Evolutionary conservation across 257 asterid genomes (phyloP), one percentile per base, ranked within the genome.

Genomic region (Nyctanthes arbortristis): DNA sequence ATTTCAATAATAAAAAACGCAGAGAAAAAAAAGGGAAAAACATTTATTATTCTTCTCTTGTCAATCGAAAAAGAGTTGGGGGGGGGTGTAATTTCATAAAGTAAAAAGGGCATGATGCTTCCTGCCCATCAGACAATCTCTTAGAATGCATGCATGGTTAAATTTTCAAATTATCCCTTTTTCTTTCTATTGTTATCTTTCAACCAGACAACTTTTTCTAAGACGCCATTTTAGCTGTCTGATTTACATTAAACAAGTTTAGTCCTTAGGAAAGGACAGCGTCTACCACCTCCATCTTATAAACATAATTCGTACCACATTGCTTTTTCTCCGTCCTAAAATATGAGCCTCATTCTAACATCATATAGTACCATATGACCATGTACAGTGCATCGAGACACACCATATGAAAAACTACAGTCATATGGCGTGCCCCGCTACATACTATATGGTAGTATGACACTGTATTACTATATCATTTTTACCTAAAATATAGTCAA

Each of bases 61-160:
- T 70, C 75, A 70, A 67, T 27, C 24, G 68, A 39, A 61, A 70
- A 70, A 39, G 61, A 70, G 61, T 43, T n/a, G n/a, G n/a, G n/a
- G n/a, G n/a, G n/a, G n/a, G n/a, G n/a, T 43, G 24, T 16, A 10
- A 5, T 16, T 5, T 43, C 14, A 43, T 16, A n/a, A 43, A 16
- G 24, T 43, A 43, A 43, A 43, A 16, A 43, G 1, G 63, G 55
- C 32, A 73, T 66, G 61, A 16, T 73, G 77, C 73, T 66, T 59
- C 68, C 73, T 73, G 35, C 67, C 67, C 68, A 28, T 35, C 66
- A 27, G 73, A 66, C 77, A 55, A n/a, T 7, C 4, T 40, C 20
- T 4, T 40, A 5, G 18, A 12, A 20, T 11, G 10, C 34, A 56
- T 36, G 18, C 32, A 61, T 66, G 30, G 59, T 65, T 28, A 73